Evolutionary conservation across 441 rosid genomes (phyloP).

Genomic region (Iberis amara): DNA sequence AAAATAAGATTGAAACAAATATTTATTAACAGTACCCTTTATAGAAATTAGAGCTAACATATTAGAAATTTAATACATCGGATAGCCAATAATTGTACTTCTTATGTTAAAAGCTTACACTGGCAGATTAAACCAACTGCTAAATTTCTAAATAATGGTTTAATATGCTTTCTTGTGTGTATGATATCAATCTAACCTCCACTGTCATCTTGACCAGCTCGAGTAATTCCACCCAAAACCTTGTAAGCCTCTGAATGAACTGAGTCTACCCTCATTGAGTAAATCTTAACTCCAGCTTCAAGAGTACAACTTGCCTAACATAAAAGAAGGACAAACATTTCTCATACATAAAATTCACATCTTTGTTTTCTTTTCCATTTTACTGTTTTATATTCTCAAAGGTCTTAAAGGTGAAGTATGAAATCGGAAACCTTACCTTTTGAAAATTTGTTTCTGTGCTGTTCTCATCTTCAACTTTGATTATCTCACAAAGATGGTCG

Average conservation of each 20-base stretch:
- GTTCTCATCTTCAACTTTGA: slow-evolving; percentile 76
- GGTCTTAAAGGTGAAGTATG: background rate
- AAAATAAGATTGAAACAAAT: background rate
- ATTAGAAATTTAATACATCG: background rate
- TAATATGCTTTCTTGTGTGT: background rate
- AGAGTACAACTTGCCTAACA: slow-evolving; percentile 86
- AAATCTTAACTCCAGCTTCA: slow-evolving; percentile 96
- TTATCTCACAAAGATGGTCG: slow-evolving; percentile 73
- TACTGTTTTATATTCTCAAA: background rate
- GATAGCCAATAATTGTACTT: background rate
- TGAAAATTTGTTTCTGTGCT: slow-evolving; percentile 81
- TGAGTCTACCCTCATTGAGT: slow-evolving; percentile 82
- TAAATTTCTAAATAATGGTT: too few species aligned
- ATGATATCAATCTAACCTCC: slow-evolving; percentile 47
- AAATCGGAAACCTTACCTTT: slow-evolving; percentile 44
- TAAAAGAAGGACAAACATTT: slow-evolving; percentile 6
- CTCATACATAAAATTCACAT: background rate
- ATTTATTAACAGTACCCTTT: background rate
- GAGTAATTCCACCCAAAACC: slow-evolving; percentile 83
- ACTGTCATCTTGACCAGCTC: slow-evolving; percentile 67
- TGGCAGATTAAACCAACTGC: slow-evolving; percentile 4
- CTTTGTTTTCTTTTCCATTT: background rate
- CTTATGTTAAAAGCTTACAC: background rate
- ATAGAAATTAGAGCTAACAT: background rate
- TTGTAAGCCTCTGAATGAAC: slow-evolving; percentile 90